phyloP scores from a whole-genome alignment of 805 yeast species.

The Teunomyces lycoperdinae region DNA sequence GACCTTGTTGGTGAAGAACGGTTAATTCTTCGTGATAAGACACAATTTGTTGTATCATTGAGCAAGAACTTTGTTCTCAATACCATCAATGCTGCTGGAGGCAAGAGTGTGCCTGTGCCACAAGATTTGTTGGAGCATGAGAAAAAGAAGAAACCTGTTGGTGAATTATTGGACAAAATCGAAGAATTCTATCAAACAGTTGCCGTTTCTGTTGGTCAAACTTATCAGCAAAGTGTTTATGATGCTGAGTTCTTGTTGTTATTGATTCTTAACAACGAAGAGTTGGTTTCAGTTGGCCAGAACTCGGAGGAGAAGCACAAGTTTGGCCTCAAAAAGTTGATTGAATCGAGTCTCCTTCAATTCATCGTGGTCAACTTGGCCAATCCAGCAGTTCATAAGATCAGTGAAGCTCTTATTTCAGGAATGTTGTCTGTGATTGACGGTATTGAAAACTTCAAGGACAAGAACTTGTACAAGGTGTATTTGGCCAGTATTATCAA shows the following conservation, averaged over 20 bases:
- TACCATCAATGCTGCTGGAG: conserved; percentile 31
- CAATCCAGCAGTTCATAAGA: conserved; percentile 25
- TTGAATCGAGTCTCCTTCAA: conserved; percentile 56
- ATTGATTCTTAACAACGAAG: conserved; percentile 61
- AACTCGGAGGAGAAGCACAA: conserved; percentile 18
- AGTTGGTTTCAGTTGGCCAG: conserved; percentile 44
- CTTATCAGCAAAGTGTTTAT: conserved; percentile 40
- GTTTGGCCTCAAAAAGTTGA: conserved; percentile 53
- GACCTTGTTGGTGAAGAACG: conserved; percentile 49
- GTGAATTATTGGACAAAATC: conserved; percentile 18
- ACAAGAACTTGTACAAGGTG: conserved; percentile 52
- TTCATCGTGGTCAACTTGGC: conserved; percentile 48
- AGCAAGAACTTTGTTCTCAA: conserved; percentile 49
- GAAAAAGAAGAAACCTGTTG: neutral
- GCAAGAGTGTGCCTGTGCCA: conserved; percentile 4
- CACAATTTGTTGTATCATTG: conserved; percentile 50
- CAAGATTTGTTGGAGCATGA: conserved; percentile 4
- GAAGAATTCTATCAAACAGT: conserved; percentile 23
- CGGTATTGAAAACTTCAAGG: conserved; percentile 46
- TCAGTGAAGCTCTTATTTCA: conserved; percentile 44
- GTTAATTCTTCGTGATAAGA: conserved; percentile 42
- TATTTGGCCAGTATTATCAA: conserved; percentile 47
- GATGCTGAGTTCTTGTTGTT: conserved; percentile 72
- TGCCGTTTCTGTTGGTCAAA: conserved; percentile 14
- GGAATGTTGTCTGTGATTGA: conserved; percentile 43